Conservation (phyloP, 768 basidiomycete species). For the Lentinula edodes region DNA sequence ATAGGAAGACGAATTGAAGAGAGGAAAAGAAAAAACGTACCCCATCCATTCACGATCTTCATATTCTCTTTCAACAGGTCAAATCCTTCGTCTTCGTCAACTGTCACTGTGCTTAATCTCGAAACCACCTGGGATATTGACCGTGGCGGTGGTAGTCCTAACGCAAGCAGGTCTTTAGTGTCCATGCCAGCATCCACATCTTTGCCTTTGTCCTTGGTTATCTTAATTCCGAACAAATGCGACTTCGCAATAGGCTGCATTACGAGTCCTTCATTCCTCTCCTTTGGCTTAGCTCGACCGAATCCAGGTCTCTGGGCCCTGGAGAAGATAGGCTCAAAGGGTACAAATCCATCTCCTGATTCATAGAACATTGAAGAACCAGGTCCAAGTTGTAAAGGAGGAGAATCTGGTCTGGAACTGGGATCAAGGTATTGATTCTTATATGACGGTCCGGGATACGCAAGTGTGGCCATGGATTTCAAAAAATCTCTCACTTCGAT, state of each 20-base stretch:
- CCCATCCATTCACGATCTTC: constrained; percentile 59
- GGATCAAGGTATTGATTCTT: constrained; percentile 22
- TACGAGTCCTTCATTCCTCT: not conserved
- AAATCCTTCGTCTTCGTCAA: constrained; percentile 31
- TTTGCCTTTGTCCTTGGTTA: not conserved
- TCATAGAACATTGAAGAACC: not conserved
- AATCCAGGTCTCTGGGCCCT: constrained; percentile 9
- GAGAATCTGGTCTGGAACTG: not conserved
- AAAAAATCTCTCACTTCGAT: constrained; percentile 20
- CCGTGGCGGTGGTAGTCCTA: not conserved
- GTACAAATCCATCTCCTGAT: not conserved
- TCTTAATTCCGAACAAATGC: not conserved
- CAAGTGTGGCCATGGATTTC: constrained; percentile 15
- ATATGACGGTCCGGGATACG: constrained; percentile 10
- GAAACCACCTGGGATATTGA: not conserved
- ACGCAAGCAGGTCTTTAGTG: not conserved
- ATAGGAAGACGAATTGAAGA: not conserved
- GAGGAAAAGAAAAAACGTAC: constrained; percentile 32
- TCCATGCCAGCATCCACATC: not conserved
- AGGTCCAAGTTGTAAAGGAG: not conserved
- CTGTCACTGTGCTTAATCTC: not conserved
- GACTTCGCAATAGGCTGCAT: not conserved
- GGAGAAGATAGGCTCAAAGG: constrained; percentile 38
- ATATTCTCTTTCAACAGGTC: constrained; percentile 47
- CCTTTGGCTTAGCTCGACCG: not conserved